phyloP scores from a whole-genome alignment of 352 stramenopile genomes.

The Globisporangium yorkense region DNA sequence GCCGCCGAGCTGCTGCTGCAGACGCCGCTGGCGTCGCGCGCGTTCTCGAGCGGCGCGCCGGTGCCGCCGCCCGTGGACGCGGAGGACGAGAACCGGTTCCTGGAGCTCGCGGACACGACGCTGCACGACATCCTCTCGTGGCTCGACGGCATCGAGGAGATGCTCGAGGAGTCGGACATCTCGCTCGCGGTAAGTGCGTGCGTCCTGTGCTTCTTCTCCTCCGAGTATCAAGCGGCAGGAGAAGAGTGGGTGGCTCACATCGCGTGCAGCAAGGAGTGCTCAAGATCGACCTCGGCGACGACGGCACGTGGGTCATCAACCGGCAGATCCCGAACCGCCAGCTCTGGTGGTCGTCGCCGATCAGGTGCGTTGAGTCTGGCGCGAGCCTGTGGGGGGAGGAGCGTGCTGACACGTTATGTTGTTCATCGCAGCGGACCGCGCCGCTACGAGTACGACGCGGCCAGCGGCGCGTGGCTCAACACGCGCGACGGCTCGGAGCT shows the following conservation, averaged over 20 bases:
- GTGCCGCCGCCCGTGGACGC: conserved; percentile 7
- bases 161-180: conserved; percentile 81
- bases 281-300: conserved; percentile 90
- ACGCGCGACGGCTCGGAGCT: conserved; percentile 75
- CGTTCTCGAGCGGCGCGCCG: neutral
- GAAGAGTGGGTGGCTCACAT: neutral
- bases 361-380: conserved; percentile 50
- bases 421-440: conserved; percentile 60
- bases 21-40: neutral
- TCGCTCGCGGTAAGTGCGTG: conserved; percentile 52
- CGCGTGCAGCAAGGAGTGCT: conserved; percentile 91
- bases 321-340: conserved; percentile 97
- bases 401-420: neutral
- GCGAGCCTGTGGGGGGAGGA: too few relatives aligned
- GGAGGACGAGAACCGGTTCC: conserved; percentile 72
- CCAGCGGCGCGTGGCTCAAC: conserved; percentile 73
- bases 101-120: conserved; percentile 69
- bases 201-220: neutral
- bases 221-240: neutral
- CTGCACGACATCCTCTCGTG: conserved; percentile 71
- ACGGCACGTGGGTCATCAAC: conserved; percentile 97
- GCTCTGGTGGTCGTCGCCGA: conserved; percentile 96
- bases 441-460: conserved; percentile 83
- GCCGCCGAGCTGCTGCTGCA: neutral
- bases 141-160: conserved; percentile 81